Base-by-base conservation (phyloP, 306 rosid genomes). In the Potentilla sterilis region DNA sequence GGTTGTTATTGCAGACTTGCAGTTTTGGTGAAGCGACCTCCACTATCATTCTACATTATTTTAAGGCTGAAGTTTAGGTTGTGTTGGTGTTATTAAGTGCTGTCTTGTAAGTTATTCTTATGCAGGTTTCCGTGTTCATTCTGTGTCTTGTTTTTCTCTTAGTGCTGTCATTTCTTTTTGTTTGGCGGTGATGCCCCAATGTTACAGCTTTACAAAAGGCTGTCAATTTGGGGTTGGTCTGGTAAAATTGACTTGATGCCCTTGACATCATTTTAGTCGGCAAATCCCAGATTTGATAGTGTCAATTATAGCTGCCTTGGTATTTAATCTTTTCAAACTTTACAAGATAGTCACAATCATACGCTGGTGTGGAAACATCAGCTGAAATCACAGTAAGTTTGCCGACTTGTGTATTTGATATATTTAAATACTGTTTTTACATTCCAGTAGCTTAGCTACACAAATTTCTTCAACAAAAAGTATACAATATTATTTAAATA, bases 111-210 rank as follows among this genome's bases (percentile, higher is more conserved):
- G 22, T 47, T 9, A 7, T 32, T 37, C 28, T 48, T 19, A 70
- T 48, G 62, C 28, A 28, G 28, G 28, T 14, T 34, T 40, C 51
- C 72, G 37, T 28, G 24, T 46, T 32, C 43, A 18, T 7, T 34
- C 9, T 64, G 46, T 64, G 13, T 64, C 14, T 64, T 9, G 48
- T 73, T 57, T 57, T 7, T 40, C 52, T 22, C 52, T 22, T 40
- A 55, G 54, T 73, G 77, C 24, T 73, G 42, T 73, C 67, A 22
- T 73, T 41, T 57, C 54, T 5, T 13, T 18, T 24, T 47, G 40
- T 28, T 57, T 58, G 68, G 14, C 28, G 5, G 19, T 52, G 37
- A 52, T 72, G 4, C 22, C 66, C 3, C 14, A 21, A 72, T 21
- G 41, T 22, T 42, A 42, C 49, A 41, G 51, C 35, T 42, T 28